phyloP scores from a whole-genome alignment of 495 filamentous ascomycete species.

The Penicillium nucicola region DNA sequence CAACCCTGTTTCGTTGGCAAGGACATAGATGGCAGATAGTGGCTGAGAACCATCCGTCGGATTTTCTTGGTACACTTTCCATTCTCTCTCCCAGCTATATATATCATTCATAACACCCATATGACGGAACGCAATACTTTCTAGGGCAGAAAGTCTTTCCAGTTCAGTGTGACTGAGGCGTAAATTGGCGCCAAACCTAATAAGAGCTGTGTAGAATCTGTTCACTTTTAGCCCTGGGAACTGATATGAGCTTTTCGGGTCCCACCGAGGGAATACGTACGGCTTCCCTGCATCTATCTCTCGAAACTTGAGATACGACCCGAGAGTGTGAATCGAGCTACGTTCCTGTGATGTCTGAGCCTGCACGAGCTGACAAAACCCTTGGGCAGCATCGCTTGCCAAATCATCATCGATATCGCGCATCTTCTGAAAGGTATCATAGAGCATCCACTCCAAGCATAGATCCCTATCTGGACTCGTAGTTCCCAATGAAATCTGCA shows the following conservation, averaged over 20 bases:
- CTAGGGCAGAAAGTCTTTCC: conserved; percentile 1
- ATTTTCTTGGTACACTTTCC: conserved; percentile 11
- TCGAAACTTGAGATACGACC: conserved; percentile 14
- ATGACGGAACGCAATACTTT: conserved; percentile 17
- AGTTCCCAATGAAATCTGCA: conserved; percentile 8
- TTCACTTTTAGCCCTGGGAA: too few species aligned
- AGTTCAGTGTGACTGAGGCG: conserved; percentile 7
- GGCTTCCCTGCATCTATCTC: conserved; percentile 16
- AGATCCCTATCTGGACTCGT: conserved; percentile 1
- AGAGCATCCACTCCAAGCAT: conserved; percentile 18
- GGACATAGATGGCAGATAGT: conserved; percentile 18
- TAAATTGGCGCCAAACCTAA: conserved; percentile 17
- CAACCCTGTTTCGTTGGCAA: conserved; percentile 18
- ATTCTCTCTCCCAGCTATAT: conserved; percentile 24
- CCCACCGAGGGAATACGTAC: background rate
- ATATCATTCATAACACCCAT: conserved; percentile 21
- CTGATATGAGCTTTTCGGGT: too few species aligned
- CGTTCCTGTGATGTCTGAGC: conserved; percentile 16
- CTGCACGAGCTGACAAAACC: conserved; percentile 17
- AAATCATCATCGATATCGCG: conserved; percentile 9
- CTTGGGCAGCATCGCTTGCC: conserved; percentile 12
- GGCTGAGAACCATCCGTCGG: conserved; percentile 16
- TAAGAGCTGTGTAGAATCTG: conserved; percentile 22
- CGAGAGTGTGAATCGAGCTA: conserved; percentile 8
- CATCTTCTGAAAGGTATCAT: conserved; percentile 12